These are phyloP conservation scores for Xylariaceae sp. DNA, from an alignment of 2,329 filamentous ascomycete species.

Conservation along the genomic window DNA sequence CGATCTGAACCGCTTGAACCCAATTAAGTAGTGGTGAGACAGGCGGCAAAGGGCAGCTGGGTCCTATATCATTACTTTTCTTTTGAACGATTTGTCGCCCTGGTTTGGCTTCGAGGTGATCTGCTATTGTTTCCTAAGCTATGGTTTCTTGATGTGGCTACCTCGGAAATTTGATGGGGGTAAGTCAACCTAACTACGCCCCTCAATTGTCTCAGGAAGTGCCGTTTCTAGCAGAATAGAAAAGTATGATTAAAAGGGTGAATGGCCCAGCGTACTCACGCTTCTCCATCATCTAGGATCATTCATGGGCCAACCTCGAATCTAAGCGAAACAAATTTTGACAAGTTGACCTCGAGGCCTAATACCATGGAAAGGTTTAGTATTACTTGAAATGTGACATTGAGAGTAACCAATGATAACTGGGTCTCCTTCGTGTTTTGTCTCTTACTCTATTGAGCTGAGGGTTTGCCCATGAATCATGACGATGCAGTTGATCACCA, in stretches of 20 bases:
- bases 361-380: background rate
- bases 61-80: background rate
- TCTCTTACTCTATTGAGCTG: background rate
- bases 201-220: background rate
- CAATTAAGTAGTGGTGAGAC: background rate
- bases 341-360: too few species aligned
- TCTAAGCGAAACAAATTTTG: too few species aligned
- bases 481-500: background rate
- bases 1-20: background rate
- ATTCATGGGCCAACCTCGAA: background rate
- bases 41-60: background rate
- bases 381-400: background rate
- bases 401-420: background rate
- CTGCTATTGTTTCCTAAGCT: background rate
- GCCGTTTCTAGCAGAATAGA: background rate
- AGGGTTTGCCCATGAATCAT: background rate
- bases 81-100: constrained; percentile 2
- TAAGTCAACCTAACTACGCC: constrained; percentile 3
- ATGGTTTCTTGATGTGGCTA: constrained; percentile 14
- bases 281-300: background rate
- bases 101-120: constrained; percentile 1
- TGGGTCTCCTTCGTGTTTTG: background rate
- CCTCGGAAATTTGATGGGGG: constrained; percentile 20
- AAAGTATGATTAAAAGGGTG: background rate
- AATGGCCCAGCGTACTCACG: background rate